phyloP scores from a whole-genome alignment of 225 moss, liverwort and hornwort species.

The Asterella californica region DNA sequence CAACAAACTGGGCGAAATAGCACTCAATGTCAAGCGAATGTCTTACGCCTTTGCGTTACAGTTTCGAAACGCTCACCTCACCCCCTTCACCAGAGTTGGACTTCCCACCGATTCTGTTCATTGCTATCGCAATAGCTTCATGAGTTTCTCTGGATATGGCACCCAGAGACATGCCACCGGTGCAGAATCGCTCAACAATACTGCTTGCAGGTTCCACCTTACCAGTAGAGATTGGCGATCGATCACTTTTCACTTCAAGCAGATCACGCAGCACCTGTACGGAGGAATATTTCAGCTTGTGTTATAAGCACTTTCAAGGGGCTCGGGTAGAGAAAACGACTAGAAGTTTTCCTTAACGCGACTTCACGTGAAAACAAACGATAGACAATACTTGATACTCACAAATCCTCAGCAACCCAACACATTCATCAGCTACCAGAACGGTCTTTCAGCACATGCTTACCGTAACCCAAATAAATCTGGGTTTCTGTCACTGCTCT shows the following conservation, averaged over 20 bases:
- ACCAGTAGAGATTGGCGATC: constrained; percentile 50
- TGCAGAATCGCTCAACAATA: constrained; percentile 83
- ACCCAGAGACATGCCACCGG: constrained; percentile 96
- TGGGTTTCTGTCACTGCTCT: too few species aligned
- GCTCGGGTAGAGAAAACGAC: background rate
- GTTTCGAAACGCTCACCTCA: constrained; percentile 51
- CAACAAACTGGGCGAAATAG: too few species aligned
- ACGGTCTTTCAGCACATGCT: background rate
- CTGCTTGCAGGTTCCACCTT: constrained; percentile 67
- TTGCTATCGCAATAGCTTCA: constrained; percentile 95
- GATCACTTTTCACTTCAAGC: constrained; percentile 65
- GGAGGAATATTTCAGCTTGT: background rate
- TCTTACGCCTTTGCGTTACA: background rate
- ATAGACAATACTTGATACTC: background rate
- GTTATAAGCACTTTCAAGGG: background rate
- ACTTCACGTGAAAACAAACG: background rate
- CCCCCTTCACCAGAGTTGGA: constrained; percentile 99
- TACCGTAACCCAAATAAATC: too few species aligned
- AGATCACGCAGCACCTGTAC: constrained; percentile 86
- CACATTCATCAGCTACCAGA: background rate
- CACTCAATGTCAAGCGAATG: background rate
- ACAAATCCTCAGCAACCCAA: background rate
- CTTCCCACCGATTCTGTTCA: constrained; percentile 97
- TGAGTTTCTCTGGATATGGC: constrained; percentile 95
- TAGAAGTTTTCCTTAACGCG: background rate